phyloP scores from a whole-genome alignment of 1,139 yeast species.

The Hyphopichia wangnamkhiaoensis region DNA sequence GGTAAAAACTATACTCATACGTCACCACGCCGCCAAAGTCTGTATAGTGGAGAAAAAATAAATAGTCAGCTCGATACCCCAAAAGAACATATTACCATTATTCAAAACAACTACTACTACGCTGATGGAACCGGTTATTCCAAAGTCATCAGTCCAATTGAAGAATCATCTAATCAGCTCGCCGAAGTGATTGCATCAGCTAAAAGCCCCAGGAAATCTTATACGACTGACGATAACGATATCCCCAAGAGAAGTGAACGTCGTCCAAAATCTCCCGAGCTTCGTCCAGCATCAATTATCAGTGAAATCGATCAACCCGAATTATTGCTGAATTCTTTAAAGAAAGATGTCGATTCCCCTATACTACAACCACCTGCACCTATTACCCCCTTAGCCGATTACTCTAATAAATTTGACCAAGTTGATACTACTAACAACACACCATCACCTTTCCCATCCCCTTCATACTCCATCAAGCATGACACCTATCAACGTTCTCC shows the following conservation, averaged over 20 bases:
- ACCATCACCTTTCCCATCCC: background rate
- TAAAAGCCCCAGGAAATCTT: background rate
- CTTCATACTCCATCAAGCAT: too few relatives aligned
- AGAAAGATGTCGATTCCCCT: too few relatives aligned
- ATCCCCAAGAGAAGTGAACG: constrained; percentile 1
- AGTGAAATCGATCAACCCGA: background rate
- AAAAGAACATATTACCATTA: too few relatives aligned
- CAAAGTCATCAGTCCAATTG: background rate
- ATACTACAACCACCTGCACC: constrained; percentile 1
- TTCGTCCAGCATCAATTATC: background rate
- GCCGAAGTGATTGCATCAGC: background rate
- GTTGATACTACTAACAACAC: background rate
- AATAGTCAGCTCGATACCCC: too few relatives aligned
- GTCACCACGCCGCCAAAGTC: background rate
- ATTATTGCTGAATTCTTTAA: too few relatives aligned
- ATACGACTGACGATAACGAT: background rate
- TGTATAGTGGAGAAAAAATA: background rate
- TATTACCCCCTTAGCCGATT: too few relatives aligned
- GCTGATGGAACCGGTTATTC: background rate
- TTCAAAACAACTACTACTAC: background rate
- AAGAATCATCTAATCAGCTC: background rate
- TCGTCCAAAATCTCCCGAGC: background rate
- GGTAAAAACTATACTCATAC: background rate
- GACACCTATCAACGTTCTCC: too few relatives aligned
- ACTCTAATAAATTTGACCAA: too few relatives aligned